Conservation (phyloP, 2,329 filamentous ascomycete species). For the Colletotrichum camelliae region DNA sequence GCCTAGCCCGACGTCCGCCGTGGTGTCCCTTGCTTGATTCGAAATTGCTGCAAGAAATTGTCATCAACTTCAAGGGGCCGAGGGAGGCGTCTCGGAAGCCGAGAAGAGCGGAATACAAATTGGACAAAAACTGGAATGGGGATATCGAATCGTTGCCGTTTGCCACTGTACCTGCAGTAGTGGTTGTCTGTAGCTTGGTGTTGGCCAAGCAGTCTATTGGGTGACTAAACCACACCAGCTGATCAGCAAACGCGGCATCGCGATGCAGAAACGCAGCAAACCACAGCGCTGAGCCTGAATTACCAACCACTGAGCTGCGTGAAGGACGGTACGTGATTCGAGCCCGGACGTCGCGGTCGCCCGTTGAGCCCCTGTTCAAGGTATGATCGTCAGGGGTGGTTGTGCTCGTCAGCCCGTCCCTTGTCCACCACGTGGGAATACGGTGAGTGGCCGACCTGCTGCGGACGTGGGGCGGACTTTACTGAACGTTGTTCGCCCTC, state of each 20-base stretch:
- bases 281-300: not conserved
- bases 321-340: not conserved
- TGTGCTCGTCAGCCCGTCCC: slow-evolving; percentile 7
- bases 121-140: not conserved
- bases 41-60: slow-evolving; percentile 1
- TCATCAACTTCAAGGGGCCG: slow-evolving; percentile 7
- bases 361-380: slow-evolving; percentile 1
- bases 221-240: not conserved
- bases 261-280: not conserved
- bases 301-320: not conserved
- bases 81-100: slow-evolving; percentile 5
- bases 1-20: not conserved
- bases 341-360: not conserved
- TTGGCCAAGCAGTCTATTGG: not conserved
- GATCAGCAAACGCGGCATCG: not conserved
- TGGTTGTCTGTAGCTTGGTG: not conserved
- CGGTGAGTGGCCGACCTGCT: slow-evolving; percentile 2
- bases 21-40: not conserved
- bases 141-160: not conserved
- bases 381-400: slow-evolving; percentile 20
- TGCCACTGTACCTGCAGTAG: slow-evolving; percentile 13
- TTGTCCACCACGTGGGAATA: slow-evolving; percentile 18
- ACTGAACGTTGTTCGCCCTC: not conserved
- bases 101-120: not conserved
- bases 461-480: not conserved